Percentiles rank a stretch among this genome's conserved stretches.
phyloP scores from a whole-genome alignment of 805 yeast genomes.

The Candida boleticola region DNA sequence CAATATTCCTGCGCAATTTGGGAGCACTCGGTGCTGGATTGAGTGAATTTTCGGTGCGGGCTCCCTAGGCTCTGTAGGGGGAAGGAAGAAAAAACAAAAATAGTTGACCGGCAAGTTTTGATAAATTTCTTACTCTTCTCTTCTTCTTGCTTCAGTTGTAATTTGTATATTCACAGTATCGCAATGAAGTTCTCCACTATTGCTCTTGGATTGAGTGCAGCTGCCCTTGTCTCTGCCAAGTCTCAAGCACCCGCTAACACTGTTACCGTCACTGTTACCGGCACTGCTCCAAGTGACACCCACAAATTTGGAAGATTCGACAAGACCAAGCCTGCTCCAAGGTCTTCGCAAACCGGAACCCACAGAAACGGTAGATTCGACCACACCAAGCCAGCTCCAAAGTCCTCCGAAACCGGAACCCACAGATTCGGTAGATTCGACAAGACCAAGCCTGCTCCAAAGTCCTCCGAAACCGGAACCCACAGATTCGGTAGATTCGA shows the following conservation, averaged over 20 bases:
- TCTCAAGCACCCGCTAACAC: constrained; percentile 18
- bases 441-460: constrained; percentile 37
- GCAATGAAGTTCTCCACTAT: constrained; percentile 44
- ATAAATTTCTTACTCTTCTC: background rate
- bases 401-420: constrained; percentile 21
- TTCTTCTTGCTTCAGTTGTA: background rate
- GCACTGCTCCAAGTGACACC: constrained; percentile 37
- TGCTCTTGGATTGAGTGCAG: constrained; percentile 40
- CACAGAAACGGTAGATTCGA: constrained; percentile 58
- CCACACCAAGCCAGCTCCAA: constrained; percentile 37
- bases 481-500: constrained; percentile 31
- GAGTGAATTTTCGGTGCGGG: too few species aligned
- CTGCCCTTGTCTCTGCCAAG: constrained; percentile 24
- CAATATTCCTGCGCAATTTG: too few species aligned
- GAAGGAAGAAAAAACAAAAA: too few species aligned
- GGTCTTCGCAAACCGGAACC: constrained; percentile 34
- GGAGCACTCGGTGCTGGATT: too few species aligned
- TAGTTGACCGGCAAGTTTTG: too few species aligned
- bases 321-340: constrained; percentile 37
- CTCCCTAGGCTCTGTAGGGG: too few species aligned
- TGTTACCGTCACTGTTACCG: constrained; percentile 33
- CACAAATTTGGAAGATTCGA: constrained; percentile 58
- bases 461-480: constrained; percentile 35
- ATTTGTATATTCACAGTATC: background rate
- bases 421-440: constrained; percentile 11